These are phyloP conservation scores for Lithospermum erythrorhizon DNA, from an alignment of 257 asterid genomes.

Conservation along the genomic window DNA sequence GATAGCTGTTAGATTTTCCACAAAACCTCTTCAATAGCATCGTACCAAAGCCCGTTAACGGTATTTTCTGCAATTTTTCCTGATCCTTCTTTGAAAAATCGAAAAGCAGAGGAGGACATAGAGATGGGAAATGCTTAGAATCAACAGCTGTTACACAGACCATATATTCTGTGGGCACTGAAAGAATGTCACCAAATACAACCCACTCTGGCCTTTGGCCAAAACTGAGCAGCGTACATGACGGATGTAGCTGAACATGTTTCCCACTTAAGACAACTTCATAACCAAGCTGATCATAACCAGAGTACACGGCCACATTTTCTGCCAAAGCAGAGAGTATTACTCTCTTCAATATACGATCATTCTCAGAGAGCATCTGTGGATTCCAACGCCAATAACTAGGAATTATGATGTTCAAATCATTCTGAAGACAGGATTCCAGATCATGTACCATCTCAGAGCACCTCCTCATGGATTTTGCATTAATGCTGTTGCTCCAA, in stretches of 20 bases:
- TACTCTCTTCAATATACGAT: slow-evolving; percentile 38
- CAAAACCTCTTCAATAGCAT: slow-evolving; percentile 63
- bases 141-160: slow-evolving; percentile 74
- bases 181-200: slow-evolving; percentile 69
- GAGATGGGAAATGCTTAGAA: slow-evolving; percentile 34
- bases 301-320: slow-evolving; percentile 89
- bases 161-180: slow-evolving; percentile 52
- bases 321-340: slow-evolving; percentile 70
- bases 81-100: slow-evolving; percentile 52
- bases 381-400: slow-evolving; percentile 83
- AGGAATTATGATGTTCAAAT: slow-evolving; percentile 50
- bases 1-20: slow-evolving; percentile 45
- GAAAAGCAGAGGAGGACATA: slow-evolving; percentile 48
- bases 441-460: slow-evolving; percentile 65
- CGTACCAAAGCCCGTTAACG: slow-evolving; percentile 55
- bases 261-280: slow-evolving; percentile 68
- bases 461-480: slow-evolving; percentile 88
- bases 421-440: slow-evolving; percentile 62
- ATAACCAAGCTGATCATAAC: slow-evolving; percentile 87
- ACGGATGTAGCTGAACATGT: slow-evolving; percentile 73
- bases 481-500: slow-evolving; percentile 92
- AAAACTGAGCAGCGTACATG: slow-evolving; percentile 68
- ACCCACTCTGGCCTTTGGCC: slow-evolving; percentile 76
- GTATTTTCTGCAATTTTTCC: slow-evolving; percentile 45
- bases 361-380: slow-evolving; percentile 32